These are phyloP conservation scores for Termitomyces sp. DNA, from an alignment of 768 basidiomycete species.

Conservation along the genomic window DNA sequence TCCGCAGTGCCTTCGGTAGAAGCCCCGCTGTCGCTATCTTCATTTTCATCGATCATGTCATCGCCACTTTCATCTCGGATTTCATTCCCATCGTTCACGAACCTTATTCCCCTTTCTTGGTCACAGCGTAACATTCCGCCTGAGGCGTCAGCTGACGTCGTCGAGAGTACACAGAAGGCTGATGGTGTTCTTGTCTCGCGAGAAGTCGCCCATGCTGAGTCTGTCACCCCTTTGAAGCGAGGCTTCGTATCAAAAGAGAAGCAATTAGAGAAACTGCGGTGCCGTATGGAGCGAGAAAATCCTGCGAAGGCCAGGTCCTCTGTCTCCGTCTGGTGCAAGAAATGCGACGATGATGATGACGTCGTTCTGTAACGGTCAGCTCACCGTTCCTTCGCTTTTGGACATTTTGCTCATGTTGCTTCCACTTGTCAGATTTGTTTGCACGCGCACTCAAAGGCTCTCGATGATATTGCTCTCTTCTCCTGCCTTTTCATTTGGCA, in stretches of 20 bases:
- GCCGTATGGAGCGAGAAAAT: conserved; percentile 48
- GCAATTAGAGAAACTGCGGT: conserved; percentile 64
- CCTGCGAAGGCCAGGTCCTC: conserved; percentile 24
- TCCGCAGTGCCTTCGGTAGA: conserved; percentile 12
- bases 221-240: conserved; percentile 19
- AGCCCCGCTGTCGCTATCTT: conserved; percentile 27
- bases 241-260: conserved; percentile 61
- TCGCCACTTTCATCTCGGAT: conserved; percentile 55
- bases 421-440: background rate
- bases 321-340: conserved; percentile 34
- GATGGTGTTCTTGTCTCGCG: background rate
- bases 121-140: conserved; percentile 37
- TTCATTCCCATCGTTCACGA: conserved; percentile 60
- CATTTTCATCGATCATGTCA: conserved; percentile 49
- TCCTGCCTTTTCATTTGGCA: background rate
- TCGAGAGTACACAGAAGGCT: conserved; percentile 1
- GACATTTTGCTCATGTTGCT: background rate
- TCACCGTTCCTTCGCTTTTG: background rate
- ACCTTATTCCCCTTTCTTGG: conserved; percentile 57
- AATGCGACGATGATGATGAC: conserved; percentile 35
- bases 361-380: conserved; percentile 42
- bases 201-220: background rate
- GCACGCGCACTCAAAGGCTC: conserved; percentile 18
- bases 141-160: conserved; percentile 12
- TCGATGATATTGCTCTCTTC: conserved; percentile 20